Evolutionary conservation across 2,329 filamentous ascomycete genomes (phyloP).

Genomic region (Ophiocordyceps camponoti-rufipedis): DNA sequence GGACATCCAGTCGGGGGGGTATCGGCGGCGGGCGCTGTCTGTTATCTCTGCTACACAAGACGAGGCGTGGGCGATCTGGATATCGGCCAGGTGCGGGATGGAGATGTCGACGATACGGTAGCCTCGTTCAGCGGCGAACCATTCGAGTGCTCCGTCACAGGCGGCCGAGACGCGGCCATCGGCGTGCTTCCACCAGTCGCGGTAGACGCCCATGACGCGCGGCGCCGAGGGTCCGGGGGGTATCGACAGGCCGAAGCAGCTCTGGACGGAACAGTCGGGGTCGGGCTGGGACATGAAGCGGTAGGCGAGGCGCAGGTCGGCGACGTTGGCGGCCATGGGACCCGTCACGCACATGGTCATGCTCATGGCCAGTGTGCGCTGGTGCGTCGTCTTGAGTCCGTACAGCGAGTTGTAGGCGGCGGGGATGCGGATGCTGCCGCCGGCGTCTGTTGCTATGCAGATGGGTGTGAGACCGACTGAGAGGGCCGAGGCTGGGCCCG

Average conservation of each 20-base stretch:
- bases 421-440: conserved; percentile 59
- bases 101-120: conserved; percentile 38
- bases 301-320: conserved; percentile 70
- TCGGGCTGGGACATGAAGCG: conserved; percentile 60
- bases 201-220: conserved; percentile 55
- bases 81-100: conserved; percentile 50
- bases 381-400: conserved; percentile 63
- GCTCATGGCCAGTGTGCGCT: conserved; percentile 41
- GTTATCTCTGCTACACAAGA: conserved; percentile 60
- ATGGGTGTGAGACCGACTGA: conserved; percentile 57
- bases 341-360: conserved; percentile 45
- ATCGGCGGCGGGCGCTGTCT: conserved; percentile 22
- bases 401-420: conserved; percentile 61
- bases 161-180: conserved; percentile 41
- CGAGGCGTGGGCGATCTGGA: conserved; percentile 58
- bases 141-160: conserved; percentile 43
- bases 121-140: conserved; percentile 31
- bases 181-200: conserved; percentile 28
- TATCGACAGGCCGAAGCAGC: conserved; percentile 41
- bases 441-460: conserved; percentile 56
- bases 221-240: conserved; percentile 22
- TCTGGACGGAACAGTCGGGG: conserved; percentile 38
- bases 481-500: conserved; percentile 55
- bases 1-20: conserved; percentile 30
- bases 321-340: conserved; percentile 57